Evolutionary conservation across 2,329 filamentous ascomycete genomes (phyloP).

Genomic region (Neofusicoccum ribis): DNA sequence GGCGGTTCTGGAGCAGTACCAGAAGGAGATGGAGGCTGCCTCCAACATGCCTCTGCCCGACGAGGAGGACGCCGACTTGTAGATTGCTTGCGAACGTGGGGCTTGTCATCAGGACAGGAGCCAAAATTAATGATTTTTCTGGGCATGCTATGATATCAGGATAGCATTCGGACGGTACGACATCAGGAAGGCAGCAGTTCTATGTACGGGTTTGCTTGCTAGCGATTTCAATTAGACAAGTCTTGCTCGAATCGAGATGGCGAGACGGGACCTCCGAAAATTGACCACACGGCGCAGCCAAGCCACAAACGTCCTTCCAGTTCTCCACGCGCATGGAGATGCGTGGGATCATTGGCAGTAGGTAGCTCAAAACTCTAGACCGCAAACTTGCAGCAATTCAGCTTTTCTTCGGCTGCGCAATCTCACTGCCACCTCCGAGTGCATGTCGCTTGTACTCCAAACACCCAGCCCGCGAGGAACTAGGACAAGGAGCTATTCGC

Average conservation of each 20-base stretch:
- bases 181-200: constrained; percentile 21
- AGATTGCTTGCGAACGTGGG: constrained; percentile 31
- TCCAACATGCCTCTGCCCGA: constrained; percentile 84
- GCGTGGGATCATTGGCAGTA: constrained; percentile 13
- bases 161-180: constrained; percentile 20
- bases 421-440: background rate
- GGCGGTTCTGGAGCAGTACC: constrained; percentile 76
- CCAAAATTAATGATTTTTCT: constrained; percentile 17
- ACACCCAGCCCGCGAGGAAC: background rate
- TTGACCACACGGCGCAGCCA: constrained; percentile 15
- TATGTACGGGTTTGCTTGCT: constrained; percentile 21
- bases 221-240: constrained; percentile 21
- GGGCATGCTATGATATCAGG: constrained; percentile 20
- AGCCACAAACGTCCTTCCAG: constrained; percentile 13
- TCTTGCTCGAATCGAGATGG: constrained; percentile 14
- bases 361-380: constrained; percentile 16
- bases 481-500: background rate
- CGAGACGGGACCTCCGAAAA: constrained; percentile 15
- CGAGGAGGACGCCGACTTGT: constrained; percentile 77
- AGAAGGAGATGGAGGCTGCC: constrained; percentile 84
- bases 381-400: constrained; percentile 7
- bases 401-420: background rate
- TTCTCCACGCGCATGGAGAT: constrained; percentile 6
- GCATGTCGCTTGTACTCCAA: background rate
- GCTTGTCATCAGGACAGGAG: constrained; percentile 20